Evolutionary conservation across 2,329 filamentous ascomycete species (phyloP).

Genomic region (Hawksworthiomyces lignivorus): DNA sequence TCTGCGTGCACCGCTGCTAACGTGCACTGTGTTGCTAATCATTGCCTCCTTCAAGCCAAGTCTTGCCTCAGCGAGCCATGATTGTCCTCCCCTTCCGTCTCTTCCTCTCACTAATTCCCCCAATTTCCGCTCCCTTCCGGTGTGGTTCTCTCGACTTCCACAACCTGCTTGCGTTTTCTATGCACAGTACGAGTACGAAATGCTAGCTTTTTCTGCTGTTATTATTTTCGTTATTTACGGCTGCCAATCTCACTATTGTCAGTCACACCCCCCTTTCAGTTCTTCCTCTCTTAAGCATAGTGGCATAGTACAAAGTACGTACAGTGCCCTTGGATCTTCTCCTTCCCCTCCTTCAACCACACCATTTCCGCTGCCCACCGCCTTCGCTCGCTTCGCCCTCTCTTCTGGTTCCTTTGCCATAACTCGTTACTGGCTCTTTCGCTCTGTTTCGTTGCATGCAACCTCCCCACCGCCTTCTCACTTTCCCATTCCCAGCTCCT

Average conservation of each 20-base stretch:
- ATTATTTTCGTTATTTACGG: not conserved
- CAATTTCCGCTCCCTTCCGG: slow-evolving; percentile 5
- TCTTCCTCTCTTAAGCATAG: no score
- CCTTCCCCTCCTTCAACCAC: slow-evolving; percentile 1
- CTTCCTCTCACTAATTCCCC: not conserved
- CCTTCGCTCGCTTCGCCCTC: not conserved
- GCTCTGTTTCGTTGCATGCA: slow-evolving; percentile 9
- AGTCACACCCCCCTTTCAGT: slow-evolving; percentile 5
- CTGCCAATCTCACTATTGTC: no score
- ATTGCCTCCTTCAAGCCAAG: slow-evolving; percentile 5
- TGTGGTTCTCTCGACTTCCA: slow-evolving; percentile 11
- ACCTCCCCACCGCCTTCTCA: slow-evolving; percentile 11
- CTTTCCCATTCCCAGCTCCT: slow-evolving; percentile 1
- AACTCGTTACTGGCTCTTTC: no score
- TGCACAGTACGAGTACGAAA: no score
- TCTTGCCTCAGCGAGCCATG: not conserved
- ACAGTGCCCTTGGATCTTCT: no score
- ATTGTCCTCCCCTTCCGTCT: no score
- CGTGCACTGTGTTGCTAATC: slow-evolving; percentile 10
- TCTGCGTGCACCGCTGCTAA: no score
- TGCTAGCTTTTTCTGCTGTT: no score
- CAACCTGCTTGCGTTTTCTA: slow-evolving; percentile 4
- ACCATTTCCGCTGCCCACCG: slow-evolving; percentile 6
- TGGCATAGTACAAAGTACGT: no score
- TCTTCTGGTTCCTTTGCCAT: not conserved